Percentiles rank a stretch among this genome's conserved stretches.
phyloP scores from a whole-genome alignment of 208 protist species.

The Phytomonas sp. region DNA sequence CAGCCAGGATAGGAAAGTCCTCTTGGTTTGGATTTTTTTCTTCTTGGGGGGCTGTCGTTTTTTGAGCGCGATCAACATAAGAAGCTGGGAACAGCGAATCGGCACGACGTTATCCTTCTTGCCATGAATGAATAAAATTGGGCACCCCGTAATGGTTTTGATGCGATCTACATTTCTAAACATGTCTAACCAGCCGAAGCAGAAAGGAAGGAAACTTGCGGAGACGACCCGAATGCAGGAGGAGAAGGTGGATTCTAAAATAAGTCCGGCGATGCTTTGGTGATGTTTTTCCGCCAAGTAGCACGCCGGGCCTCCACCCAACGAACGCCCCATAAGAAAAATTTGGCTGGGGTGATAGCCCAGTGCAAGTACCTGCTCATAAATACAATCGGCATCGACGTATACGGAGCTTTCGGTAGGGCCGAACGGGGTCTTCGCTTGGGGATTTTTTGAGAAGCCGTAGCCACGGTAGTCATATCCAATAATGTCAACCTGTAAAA shows the following conservation, averaged over 20 bases:
- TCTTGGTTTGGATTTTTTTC: neutral
- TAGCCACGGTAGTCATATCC: conserved; percentile 80
- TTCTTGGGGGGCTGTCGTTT: neutral
- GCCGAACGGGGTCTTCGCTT: neutral
- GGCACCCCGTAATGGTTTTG: conserved; percentile 31
- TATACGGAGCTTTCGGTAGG: conserved; percentile 40
- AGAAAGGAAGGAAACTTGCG: conserved; percentile 13
- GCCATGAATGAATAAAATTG: conserved; percentile 67
- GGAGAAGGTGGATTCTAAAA: conserved; percentile 66
- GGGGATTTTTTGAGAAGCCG: conserved; percentile 30
- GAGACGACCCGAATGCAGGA: conserved; percentile 48
- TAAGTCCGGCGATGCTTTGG: conserved; percentile 38
- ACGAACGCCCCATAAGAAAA: conserved; percentile 63
- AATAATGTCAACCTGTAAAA: conserved; percentile 29
- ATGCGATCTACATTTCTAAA: conserved; percentile 53
- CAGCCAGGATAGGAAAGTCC: conserved; percentile 3
- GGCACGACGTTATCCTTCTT: conserved; percentile 46
- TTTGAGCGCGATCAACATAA: conserved; percentile 21
- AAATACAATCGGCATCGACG: conserved; percentile 63
- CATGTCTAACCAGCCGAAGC: conserved; percentile 28
- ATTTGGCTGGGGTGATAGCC: conserved; percentile 33
- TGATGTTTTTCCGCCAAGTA: conserved; percentile 69
- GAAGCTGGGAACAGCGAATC: conserved; percentile 31
- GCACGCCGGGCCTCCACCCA: conserved; percentile 65
- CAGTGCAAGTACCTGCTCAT: conserved; percentile 25